These are phyloP conservation scores for Colletotrichum filicis DNA, from an alignment of 2,329 filamentous ascomycete genomes.

Conservation along the genomic window DNA sequence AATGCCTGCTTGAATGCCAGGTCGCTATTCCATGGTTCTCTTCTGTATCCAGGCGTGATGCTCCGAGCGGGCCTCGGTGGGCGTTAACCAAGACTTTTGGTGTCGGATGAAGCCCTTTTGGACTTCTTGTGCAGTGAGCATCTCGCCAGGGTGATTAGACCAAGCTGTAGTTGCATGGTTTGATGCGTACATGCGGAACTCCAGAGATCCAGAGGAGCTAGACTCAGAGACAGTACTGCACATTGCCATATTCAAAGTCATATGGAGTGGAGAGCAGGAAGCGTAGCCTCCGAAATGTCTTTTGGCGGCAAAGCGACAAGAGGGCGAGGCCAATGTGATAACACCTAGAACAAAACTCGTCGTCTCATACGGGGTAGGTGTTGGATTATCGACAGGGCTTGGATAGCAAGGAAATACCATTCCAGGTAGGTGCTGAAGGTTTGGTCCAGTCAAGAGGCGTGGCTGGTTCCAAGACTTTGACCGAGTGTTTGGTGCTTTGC, in stretches of 20 bases:
- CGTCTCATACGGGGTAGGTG: background rate
- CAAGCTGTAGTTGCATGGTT: slow-evolving; percentile 2
- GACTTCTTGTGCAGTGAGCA: slow-evolving; percentile 17
- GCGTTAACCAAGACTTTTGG: slow-evolving; percentile 19
- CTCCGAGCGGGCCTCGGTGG: slow-evolving; percentile 20
- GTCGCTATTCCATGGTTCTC: background rate
- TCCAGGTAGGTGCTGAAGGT: background rate
- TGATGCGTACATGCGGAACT: background rate
- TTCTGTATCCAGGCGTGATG: background rate
- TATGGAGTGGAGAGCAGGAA: background rate
- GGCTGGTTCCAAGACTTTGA: slow-evolving; percentile 2
- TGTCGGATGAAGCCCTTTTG: slow-evolving; percentile 22
- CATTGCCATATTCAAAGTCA: slow-evolving; percentile 3
- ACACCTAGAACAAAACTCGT: background rate
- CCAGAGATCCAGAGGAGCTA: background rate
- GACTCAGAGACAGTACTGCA: background rate
- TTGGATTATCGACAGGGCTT: background rate
- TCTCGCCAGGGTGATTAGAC: background rate
- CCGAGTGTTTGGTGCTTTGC: slow-evolving; percentile 2
- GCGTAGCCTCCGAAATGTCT: background rate
- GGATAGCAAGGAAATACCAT: background rate
- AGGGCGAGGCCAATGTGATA: background rate
- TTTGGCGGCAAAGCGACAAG: background rate
- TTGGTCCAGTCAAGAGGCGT: slow-evolving; percentile 10
- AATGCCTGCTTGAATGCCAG: background rate